Percentiles rank a stretch among this genome's conserved stretches.
These are phyloP conservation scores for Aquilaria sinensis DNA, from an alignment of 345 rosid genomes.

Conservation along the genomic window DNA sequence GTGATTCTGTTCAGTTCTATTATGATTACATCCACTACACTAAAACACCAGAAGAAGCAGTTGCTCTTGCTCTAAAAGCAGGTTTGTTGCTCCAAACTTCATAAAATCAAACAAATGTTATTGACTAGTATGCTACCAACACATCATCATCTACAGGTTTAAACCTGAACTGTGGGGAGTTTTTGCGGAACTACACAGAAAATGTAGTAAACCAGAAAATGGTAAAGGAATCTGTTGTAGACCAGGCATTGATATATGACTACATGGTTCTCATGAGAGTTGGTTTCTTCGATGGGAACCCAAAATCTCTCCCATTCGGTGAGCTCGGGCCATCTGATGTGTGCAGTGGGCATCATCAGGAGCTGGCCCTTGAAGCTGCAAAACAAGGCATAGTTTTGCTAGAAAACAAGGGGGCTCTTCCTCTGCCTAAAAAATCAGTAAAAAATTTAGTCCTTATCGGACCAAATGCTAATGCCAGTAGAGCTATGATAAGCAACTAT, in stretches of 20 bases:
- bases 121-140: no score
- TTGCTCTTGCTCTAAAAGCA: conserved; percentile 34
- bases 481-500: conserved; percentile 32
- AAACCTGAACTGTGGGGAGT: conserved; percentile 37
- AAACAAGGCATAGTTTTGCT: conserved; percentile 39
- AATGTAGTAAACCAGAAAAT: conserved; percentile 22
- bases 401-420: conserved; percentile 28
- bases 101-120: background rate
- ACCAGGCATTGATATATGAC: conserved; percentile 27
- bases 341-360: conserved; percentile 24
- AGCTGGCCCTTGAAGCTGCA: conserved; percentile 31
- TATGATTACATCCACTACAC: conserved; percentile 21
- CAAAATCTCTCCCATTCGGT: conserved; percentile 22
- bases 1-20: conserved; percentile 43
- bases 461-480: conserved; percentile 35
- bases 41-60: conserved; percentile 47
- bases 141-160: conserved; percentile 18
- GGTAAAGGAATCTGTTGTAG: conserved; percentile 28
- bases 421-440: conserved; percentile 18
- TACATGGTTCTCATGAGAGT: conserved; percentile 32
- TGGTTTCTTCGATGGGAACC: conserved; percentile 43
- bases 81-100: conserved; percentile 9
- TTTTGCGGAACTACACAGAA: conserved; percentile 27
- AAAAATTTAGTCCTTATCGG: conserved; percentile 27
- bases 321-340: conserved; percentile 36